phyloP scores from a whole-genome alignment of 371 early-diverging fungal genomes.

The Phascolomyces articulosus region DNA sequence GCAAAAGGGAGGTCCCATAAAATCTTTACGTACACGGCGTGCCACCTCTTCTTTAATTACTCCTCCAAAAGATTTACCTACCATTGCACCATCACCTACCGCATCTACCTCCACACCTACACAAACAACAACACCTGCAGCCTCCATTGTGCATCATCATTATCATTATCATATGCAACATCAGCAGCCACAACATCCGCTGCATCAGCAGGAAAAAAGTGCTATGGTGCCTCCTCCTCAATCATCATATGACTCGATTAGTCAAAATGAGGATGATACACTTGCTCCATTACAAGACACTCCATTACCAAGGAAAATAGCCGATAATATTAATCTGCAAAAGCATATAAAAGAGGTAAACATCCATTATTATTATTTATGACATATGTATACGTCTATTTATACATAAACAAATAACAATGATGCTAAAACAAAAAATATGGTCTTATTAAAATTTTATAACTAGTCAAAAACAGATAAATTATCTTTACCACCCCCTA shows the following conservation, averaged over 20 bases:
- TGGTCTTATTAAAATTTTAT: too few species aligned
- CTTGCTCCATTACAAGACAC: not conserved
- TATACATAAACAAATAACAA: too few species aligned
- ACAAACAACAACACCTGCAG: not conserved
- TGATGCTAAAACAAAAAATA: too few species aligned
- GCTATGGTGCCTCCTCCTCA: not conserved
- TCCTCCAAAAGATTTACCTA: not conserved
- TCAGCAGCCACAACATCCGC: conserved; percentile 9
- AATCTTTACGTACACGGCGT: conserved; percentile 1
- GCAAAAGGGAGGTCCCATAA: not conserved
- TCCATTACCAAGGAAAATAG: not conserved
- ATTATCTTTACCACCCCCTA: not conserved
- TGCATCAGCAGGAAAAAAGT: conserved; percentile 11
- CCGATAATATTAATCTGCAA: not conserved
- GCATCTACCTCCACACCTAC: conserved; percentile 21
- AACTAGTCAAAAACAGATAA: too few species aligned
- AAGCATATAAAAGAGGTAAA: not conserved
- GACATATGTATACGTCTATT: not conserved
- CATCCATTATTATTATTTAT: not conserved
- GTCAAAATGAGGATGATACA: not conserved
- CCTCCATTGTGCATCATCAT: conserved; percentile 46
- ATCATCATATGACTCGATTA: not conserved
- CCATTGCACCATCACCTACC: conserved; percentile 14
- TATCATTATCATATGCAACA: conserved; percentile 38
- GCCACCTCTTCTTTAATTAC: not conserved